Evolutionary conservation across 139 green algal species (phyloP).

Genomic region (Chlorella sp.): DNA sequence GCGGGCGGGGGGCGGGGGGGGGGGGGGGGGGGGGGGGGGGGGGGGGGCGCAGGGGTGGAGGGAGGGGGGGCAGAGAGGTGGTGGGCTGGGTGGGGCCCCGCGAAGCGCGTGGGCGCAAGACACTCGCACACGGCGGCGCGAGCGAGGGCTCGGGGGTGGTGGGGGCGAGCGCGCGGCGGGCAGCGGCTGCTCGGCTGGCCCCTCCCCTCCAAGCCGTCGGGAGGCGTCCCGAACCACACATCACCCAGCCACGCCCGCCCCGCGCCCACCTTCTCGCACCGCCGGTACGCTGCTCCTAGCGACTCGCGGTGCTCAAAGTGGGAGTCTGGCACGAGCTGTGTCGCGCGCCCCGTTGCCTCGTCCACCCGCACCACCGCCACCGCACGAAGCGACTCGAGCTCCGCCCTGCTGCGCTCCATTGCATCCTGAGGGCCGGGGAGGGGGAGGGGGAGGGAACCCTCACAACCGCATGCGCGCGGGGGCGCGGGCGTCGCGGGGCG

Average conservation of each 20-base stretch:
- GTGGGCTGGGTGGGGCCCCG: too few relatives aligned
- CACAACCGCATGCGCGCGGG: neutral
- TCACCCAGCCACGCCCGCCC: neutral
- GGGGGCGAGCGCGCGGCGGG: too few relatives aligned
- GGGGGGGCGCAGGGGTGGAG: too few relatives aligned
- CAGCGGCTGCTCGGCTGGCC: too few relatives aligned
- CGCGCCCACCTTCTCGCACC: conserved; percentile 10
- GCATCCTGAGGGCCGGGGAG: neutral
- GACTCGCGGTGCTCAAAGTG: conserved; percentile 1
- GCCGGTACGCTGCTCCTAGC: conserved; percentile 8
- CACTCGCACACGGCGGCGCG: too few relatives aligned
- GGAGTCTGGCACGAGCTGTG: conserved; percentile 7
- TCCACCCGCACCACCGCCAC: neutral
- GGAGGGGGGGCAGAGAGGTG: too few relatives aligned
- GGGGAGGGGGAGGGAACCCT: neutral
- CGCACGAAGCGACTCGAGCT: neutral
- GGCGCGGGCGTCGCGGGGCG: neutral
- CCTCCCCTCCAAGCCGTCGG: too few relatives aligned
- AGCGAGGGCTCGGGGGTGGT: too few relatives aligned
- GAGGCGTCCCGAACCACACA: too few relatives aligned
- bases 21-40: too few relatives aligned
- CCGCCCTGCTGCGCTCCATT: neutral
- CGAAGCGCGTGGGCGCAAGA: too few relatives aligned
- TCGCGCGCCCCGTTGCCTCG: conserved; percentile 6
- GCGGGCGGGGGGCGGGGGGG: too few relatives aligned